Evolutionary conservation across 805 yeast species (phyloP), one percentile per base, ranked within the genome.

Genomic region (Maudiozyma bulderi): DNA sequence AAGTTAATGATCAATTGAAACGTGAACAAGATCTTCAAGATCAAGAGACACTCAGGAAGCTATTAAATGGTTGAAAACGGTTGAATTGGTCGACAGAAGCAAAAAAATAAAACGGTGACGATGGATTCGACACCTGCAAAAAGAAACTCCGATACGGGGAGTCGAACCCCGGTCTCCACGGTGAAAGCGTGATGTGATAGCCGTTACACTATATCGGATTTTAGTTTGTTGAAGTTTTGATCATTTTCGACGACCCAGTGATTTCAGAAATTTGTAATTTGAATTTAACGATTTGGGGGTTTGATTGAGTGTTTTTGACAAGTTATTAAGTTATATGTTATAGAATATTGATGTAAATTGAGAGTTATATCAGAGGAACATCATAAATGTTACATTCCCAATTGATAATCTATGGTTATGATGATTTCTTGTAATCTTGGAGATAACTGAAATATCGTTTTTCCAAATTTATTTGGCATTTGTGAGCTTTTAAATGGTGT

Each of bases 1-100:
- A 69, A 14, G 57, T 54, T 14, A 59, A 59, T 33, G 50, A 59
- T 38, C 58, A 54, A 6, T 57, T 58, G 32, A 55, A 60, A 14
- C 46, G 43, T 43, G 14, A 8, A 29, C 42, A 39, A 20, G 54
- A 56, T 31, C 11, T 31, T 14, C 59, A 62, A 41, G 68, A 68
- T 11, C 56, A 61, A 35, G 58, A 55, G 30, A 32, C 59, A 8
- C 37, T 63, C 8, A 31, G 49, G 45, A 45, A 47, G 14, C 35
- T 57, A 31, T 30, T 53, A 28, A 34, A 29, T 63, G 70, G 9
- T n/a, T 32, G 10, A 11, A 20, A 10, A 20, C 26, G 4, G 26
- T 20, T 20, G 13, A 31, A 42, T 30, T 30, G 37, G 30, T 33
- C 31, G 26, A 42, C 37, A 44, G 37, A 13, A 15, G 37, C 9